phyloP scores from a whole-genome alignment of 805 yeast genomes.

The Myxozyma melibiosi region DNA sequence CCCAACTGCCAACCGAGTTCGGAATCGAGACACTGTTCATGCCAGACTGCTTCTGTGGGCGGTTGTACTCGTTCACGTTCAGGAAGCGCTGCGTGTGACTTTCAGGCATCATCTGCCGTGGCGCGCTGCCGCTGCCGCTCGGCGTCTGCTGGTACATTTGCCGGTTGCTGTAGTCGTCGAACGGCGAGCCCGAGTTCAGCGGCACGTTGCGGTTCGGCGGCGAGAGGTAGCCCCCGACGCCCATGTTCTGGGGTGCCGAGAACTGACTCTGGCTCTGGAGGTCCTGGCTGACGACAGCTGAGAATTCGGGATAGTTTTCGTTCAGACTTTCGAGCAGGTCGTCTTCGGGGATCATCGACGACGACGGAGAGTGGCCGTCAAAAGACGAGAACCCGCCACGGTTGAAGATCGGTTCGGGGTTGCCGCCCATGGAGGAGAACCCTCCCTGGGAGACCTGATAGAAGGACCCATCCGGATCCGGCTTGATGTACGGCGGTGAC shows the following conservation, averaged over 20 bases:
- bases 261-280: not conserved
- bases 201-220: conserved; percentile 19
- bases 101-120: conserved; percentile 15
- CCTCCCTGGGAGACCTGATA: conserved; percentile 1
- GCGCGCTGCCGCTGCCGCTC: conserved; percentile 17
- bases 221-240: conserved; percentile 27
- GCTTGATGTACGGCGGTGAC: conserved; percentile 32
- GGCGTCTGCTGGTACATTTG: conserved; percentile 23
- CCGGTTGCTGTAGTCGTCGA: conserved; percentile 36
- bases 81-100: conserved; percentile 37
- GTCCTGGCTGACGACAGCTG: not conserved
- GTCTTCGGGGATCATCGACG: conserved; percentile 32
- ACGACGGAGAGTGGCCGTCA: conserved; percentile 18
- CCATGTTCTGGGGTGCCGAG: conserved; percentile 1
- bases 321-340: conserved; percentile 23
- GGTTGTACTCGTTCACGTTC: conserved; percentile 31
- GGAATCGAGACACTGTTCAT: conserved; percentile 29
- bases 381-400: conserved; percentile 30
- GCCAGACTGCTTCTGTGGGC: conserved; percentile 27
- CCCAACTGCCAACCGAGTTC: conserved; percentile 22
- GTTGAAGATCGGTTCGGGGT: conserved; percentile 7
- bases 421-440: not conserved
- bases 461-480: conserved; percentile 29
- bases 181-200: conserved; percentile 38
- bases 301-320: conserved; percentile 8